Conservation (phyloP, 164 flowering plant species). For the Protea cynaroides region DNA sequence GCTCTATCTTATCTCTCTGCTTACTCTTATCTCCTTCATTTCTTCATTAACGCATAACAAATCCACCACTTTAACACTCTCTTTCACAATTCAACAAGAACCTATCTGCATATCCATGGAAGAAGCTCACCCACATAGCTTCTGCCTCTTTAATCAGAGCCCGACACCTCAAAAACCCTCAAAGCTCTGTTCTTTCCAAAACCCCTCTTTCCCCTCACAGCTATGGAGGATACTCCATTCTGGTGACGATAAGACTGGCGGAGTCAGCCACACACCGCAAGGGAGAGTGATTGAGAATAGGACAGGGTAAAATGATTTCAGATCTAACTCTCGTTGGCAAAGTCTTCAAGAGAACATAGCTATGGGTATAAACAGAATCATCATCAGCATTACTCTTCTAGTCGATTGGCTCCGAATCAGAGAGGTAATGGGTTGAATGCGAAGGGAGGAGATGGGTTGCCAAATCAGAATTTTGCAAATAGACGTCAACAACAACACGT, state of each 20-base stretch:
- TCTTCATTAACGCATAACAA: conserved; percentile 10
- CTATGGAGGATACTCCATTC: conserved; percentile 57
- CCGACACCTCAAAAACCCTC: conserved; percentile 40
- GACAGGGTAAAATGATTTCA: too few relatives aligned
- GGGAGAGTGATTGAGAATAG: too few relatives aligned
- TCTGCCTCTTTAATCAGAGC: conserved; percentile 43
- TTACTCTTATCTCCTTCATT: conserved; percentile 8
- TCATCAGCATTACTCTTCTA: not conserved
- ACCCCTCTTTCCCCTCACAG: conserved; percentile 38
- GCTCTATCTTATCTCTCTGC: conserved; percentile 11
- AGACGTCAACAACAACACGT: conserved; percentile 1
- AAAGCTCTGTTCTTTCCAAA: conserved; percentile 5
- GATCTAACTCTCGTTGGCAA: too few relatives aligned
- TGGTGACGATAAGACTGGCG: conserved; percentile 24
- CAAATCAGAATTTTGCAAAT: not conserved
- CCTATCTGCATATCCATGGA: conserved; percentile 24
- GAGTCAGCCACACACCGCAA: conserved; percentile 59
- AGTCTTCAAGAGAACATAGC: too few relatives aligned
- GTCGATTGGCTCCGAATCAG: not conserved
- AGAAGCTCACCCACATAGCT: conserved; percentile 29
- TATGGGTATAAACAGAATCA: too few relatives aligned
- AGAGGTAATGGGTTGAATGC: not conserved
- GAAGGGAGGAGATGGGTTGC: not conserved
- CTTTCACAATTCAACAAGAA: conserved; percentile 17
- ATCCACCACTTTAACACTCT: conserved; percentile 16